Percentiles rank a stretch among this genome's conserved stretches.
These are phyloP conservation scores for Aspergillus ostianus DNA, from an alignment of 495 filamentous ascomycete species.

Conservation along the genomic window DNA sequence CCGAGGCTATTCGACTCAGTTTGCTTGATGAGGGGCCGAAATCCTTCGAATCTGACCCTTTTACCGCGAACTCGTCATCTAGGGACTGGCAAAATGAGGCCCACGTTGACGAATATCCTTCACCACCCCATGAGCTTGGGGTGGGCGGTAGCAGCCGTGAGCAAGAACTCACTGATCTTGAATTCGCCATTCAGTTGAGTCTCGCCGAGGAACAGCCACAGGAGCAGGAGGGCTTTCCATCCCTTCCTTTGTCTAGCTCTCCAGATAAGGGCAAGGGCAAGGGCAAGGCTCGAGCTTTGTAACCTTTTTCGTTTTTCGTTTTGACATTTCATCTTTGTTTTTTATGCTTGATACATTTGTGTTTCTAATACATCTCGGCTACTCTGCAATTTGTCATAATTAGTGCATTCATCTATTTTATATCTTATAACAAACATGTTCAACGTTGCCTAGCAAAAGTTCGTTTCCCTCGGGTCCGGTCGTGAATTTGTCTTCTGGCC, in stretches of 20 bases:
- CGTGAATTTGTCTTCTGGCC: no score
- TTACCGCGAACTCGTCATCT: constrained; percentile 54
- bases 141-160: constrained; percentile 37
- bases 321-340: neutral
- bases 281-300: constrained; percentile 48
- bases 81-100: constrained; percentile 24
- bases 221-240: constrained; percentile 56
- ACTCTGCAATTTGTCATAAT: no score
- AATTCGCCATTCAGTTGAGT: constrained; percentile 82
- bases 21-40: constrained; percentile 52
- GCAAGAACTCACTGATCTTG: constrained; percentile 70
- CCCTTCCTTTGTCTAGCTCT: constrained; percentile 46
- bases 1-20: constrained; percentile 77
- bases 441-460: no score
- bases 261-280: constrained; percentile 36
- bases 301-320: constrained; percentile 12
- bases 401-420: no score
- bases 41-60: constrained; percentile 36
- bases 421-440: no score
- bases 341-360: no score
- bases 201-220: constrained; percentile 61
- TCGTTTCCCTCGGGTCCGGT: no score
- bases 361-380: no score
- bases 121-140: constrained; percentile 18
- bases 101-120: constrained; percentile 11